Conservation (phyloP, 345 rosid genomes). For the Anacardium occidentale region DNA sequence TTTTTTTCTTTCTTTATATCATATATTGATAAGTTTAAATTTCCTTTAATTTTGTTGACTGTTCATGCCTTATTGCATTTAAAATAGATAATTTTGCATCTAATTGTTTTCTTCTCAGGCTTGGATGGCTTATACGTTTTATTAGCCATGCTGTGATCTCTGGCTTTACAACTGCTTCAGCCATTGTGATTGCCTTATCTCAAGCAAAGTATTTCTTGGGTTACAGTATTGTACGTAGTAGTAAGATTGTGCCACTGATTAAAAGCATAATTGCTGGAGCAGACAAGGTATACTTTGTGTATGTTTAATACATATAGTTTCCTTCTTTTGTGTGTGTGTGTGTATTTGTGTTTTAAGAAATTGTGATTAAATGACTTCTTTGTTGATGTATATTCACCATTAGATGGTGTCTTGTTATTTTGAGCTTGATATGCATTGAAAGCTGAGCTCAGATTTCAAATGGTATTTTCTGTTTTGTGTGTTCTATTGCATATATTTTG, state of each 20-base stretch:
- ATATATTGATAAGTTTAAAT: not conserved
- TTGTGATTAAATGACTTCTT: not conserved
- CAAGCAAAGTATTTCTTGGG: slow-evolving; percentile 97
- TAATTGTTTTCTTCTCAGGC: slow-evolving; percentile 46
- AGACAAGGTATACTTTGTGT: slow-evolving; percentile 57
- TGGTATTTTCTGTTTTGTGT: not conserved
- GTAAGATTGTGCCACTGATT: slow-evolving; percentile 86
- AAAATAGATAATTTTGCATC: slow-evolving; percentile 3
- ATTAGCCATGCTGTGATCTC: slow-evolving; percentile 98
- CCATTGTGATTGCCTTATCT: slow-evolving; percentile 91
- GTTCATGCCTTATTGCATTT: not conserved
- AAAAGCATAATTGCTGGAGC: slow-evolving; percentile 88
- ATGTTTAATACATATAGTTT: not conserved
- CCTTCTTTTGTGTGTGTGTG: too few relatives aligned
- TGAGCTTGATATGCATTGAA: not conserved
- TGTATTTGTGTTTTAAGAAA: not conserved
- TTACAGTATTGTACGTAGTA: slow-evolving; percentile 70
- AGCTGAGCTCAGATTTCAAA: not conserved
- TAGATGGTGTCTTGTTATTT: not conserved
- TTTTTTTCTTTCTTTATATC: not conserved
- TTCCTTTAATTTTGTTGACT: slow-evolving; percentile 8
- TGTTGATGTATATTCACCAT: not conserved
- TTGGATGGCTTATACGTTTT: slow-evolving; percentile 99
- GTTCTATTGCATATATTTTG: not conserved
- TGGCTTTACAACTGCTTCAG: slow-evolving; percentile 95